Percentiles rank a stretch among this genome's conserved stretches.
phyloP scores from a whole-genome alignment of 768 basidiomycete species.

The Crepidotus variabilis region DNA sequence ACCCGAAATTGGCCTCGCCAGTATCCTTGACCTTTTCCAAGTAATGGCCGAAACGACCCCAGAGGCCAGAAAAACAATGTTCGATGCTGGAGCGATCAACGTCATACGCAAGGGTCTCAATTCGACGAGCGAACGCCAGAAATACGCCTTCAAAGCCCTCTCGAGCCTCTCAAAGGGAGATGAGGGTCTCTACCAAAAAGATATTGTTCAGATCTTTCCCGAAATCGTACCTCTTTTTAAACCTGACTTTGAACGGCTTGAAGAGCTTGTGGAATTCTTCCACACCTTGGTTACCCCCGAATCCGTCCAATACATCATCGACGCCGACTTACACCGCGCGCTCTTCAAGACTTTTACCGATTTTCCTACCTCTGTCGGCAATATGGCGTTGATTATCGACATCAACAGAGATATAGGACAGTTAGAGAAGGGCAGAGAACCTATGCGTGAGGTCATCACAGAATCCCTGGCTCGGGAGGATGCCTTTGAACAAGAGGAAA shows the following conservation, averaged over 20 bases:
- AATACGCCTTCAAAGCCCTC: constrained; percentile 4
- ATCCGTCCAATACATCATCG: not conserved
- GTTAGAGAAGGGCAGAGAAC: constrained; percentile 4
- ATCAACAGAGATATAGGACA: constrained; percentile 1
- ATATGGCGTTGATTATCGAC: constrained; percentile 5
- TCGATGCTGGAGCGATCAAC: constrained; percentile 11
- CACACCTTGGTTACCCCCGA: not conserved
- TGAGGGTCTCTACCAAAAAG: not conserved
- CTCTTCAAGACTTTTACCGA: constrained; percentile 6
- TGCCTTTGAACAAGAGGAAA: constrained; percentile 11
- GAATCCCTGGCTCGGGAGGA: constrained; percentile 7
- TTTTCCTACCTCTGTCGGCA: not conserved
- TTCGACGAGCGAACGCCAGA: not conserved
- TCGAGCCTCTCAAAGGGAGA: constrained; percentile 1
- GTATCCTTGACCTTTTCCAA: constrained; percentile 8
- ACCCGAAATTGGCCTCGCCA: constrained; percentile 6
- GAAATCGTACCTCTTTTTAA: not conserved
- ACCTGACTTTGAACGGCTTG: not conserved
- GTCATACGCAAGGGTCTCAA: constrained; percentile 2
- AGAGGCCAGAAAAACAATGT: constrained; percentile 8
- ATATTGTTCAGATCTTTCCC: not conserved
- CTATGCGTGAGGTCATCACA: constrained; percentile 6
- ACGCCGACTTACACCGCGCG: not conserved
- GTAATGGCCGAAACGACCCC: constrained; percentile 6
- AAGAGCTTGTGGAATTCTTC: constrained; percentile 2